phyloP scores from a whole-genome alignment of 352 stramenopile genomes.

The Globisporangium rhizosaccharum region DNA sequence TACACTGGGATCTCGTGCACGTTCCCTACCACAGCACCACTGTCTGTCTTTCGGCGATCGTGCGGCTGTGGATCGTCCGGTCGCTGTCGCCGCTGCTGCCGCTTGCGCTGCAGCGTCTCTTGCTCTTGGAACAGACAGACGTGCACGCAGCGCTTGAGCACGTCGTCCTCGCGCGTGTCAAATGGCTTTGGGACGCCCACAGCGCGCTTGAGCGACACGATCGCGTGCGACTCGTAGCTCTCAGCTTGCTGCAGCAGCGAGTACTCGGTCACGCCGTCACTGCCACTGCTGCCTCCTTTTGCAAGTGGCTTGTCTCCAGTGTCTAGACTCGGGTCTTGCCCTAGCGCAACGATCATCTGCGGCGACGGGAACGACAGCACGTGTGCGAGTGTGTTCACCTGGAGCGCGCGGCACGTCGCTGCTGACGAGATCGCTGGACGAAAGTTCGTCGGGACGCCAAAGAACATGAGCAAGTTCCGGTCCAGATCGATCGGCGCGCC shows the following conservation, averaged over 20 bases:
- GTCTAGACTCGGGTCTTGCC: slow-evolving; percentile 19
- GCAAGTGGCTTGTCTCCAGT: background rate
- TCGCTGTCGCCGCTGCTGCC: slow-evolving; percentile 3
- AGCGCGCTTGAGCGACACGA: slow-evolving; percentile 71
- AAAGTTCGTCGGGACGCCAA: slow-evolving; percentile 78
- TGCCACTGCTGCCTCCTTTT: slow-evolving; percentile 12
- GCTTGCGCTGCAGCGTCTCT: slow-evolving; percentile 16
- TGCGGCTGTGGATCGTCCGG: slow-evolving; percentile 8
- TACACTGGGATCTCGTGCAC: slow-evolving; percentile 73
- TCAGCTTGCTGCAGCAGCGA: slow-evolving; percentile 50
- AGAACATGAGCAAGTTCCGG: slow-evolving; percentile 61
- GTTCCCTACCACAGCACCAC: slow-evolving; percentile 57
- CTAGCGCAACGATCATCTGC: slow-evolving; percentile 51
- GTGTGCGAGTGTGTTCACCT: slow-evolving; percentile 61
- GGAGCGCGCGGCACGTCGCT: slow-evolving; percentile 35
- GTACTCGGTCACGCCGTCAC: slow-evolving; percentile 18
- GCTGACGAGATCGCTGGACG: slow-evolving; percentile 59
- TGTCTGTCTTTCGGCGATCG: slow-evolving; percentile 5
- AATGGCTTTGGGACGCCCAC: slow-evolving; percentile 70
- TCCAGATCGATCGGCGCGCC: slow-evolving; percentile 65
- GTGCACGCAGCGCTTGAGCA: slow-evolving; percentile 75
- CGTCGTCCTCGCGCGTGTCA: slow-evolving; percentile 68
- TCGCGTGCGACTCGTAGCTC: slow-evolving; percentile 44
- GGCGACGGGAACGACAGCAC: slow-evolving; percentile 68
- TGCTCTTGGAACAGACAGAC: slow-evolving; percentile 74